Evolutionary conservation across 2,329 filamentous ascomycete species (phyloP).

Genomic region (Ustulina deusta): DNA sequence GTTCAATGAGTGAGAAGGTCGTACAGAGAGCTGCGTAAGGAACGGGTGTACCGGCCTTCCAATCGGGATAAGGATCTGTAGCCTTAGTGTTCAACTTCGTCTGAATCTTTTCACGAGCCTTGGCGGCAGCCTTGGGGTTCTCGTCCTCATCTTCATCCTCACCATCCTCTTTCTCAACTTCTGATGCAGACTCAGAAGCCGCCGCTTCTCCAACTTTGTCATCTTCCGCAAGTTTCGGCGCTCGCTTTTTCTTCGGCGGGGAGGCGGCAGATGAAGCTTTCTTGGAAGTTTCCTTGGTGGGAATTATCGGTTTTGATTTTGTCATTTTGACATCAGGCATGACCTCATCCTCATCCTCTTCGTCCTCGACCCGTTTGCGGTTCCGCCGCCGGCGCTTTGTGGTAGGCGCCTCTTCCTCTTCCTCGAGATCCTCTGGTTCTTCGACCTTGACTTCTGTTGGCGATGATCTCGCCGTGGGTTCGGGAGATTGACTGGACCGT

Average conservation of each 20-base stretch:
- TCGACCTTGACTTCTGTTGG: slow-evolving; percentile 50
- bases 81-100: slow-evolving; percentile 74
- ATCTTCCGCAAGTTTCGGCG: slow-evolving; percentile 47
- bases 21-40: slow-evolving; percentile 95
- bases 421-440: slow-evolving; percentile 52
- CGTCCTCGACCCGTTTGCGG: slow-evolving; percentile 63
- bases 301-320: slow-evolving; percentile 47
- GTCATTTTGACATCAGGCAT: slow-evolving; percentile 51
- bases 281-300: slow-evolving; percentile 50
- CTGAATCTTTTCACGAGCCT: slow-evolving; percentile 84
- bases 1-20: slow-evolving; percentile 93
- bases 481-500: slow-evolving; percentile 46
- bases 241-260: slow-evolving; percentile 42
- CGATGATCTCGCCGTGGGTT: slow-evolving; percentile 42
- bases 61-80: slow-evolving; percentile 93
- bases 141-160: slow-evolving; percentile 64
- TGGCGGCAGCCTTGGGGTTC: slow-evolving; percentile 77
- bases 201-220: slow-evolving; percentile 58
- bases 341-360: slow-evolving; percentile 60
- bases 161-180: slow-evolving; percentile 59
- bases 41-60: slow-evolving; percentile 88
- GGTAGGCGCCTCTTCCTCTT: slow-evolving; percentile 67
- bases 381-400: slow-evolving; percentile 67
- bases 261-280: slow-evolving; percentile 45
- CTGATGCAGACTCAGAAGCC: slow-evolving; percentile 60